These are phyloP conservation scores for Chaetoscypha palmicola DNA, from an alignment of 2,329 filamentous ascomycete genomes.

Conservation along the genomic window DNA sequence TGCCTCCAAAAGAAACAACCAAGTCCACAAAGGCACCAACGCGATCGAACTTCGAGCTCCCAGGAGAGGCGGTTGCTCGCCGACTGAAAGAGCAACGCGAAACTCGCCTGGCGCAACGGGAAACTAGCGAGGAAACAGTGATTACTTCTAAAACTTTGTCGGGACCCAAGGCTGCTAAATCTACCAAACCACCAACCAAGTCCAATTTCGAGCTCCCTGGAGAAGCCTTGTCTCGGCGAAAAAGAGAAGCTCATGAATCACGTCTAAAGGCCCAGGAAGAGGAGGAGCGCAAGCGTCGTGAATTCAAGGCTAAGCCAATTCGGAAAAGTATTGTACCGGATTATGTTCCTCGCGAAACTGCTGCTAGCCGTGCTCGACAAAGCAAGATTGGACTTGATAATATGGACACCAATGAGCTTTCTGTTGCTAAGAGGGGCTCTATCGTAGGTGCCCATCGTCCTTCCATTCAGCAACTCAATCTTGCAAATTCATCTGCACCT, in stretches of 20 bases:
- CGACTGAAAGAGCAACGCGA: constrained; percentile 53
- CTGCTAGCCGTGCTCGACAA: constrained; percentile 50
- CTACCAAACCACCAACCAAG: constrained; percentile 44
- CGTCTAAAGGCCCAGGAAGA: constrained; percentile 51
- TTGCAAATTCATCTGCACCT: constrained; percentile 26
- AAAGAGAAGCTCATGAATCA: constrained; percentile 49
- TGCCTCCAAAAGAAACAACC: constrained; percentile 35
- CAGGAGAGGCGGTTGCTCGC: constrained; percentile 53
- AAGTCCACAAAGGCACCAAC: constrained; percentile 51
- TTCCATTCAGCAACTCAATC: constrained; percentile 30
- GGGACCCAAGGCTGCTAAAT: constrained; percentile 38
- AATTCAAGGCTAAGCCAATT: constrained; percentile 57
- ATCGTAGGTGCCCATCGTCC: constrained; percentile 30
- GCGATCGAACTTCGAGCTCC: constrained; percentile 52
- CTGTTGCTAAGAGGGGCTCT: constrained; percentile 26
- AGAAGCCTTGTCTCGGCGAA: constrained; percentile 43
- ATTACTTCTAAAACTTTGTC: constrained; percentile 33
- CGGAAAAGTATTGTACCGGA: constrained; percentile 36
- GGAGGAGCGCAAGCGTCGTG: constrained; percentile 49
- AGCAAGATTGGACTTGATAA: constrained; percentile 34
- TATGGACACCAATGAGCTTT: constrained; percentile 17
- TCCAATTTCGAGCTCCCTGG: constrained; percentile 57
- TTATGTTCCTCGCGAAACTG: constrained; percentile 46
- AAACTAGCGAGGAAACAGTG: constrained; percentile 32
- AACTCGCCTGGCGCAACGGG: constrained; percentile 40